A percentile compares a stretch with the other conserved stretches of the same genome.
These are phyloP conservation scores for Zalaria obscura DNA, from an alignment of 2,329 filamentous ascomycete genomes.

Conservation along the genomic window DNA sequence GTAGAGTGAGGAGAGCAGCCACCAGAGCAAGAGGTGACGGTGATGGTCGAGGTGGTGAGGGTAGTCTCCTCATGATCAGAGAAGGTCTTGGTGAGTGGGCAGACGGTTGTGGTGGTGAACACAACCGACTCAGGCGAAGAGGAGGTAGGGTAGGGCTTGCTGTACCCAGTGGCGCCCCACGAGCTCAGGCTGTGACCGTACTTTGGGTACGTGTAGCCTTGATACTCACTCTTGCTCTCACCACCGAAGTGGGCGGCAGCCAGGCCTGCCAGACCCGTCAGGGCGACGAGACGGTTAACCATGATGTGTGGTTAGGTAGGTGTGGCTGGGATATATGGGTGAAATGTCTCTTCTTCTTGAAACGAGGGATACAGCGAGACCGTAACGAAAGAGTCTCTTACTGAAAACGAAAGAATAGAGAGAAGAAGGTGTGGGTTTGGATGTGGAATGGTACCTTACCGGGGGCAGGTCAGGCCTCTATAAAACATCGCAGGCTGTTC, in stretches of 20 bases:
- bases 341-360: conserved; percentile 3
- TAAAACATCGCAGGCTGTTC: too few relatives aligned
- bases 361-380: conserved; percentile 22
- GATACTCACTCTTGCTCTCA: not conserved
- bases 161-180: not conserved
- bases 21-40: conserved; percentile 4
- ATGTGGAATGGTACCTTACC: not conserved
- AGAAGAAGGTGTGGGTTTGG: conserved; percentile 3
- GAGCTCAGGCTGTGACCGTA: not conserved
- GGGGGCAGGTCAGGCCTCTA: not conserved
- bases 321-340: not conserved
- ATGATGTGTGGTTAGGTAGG: conserved; percentile 1
- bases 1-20: conserved; percentile 1
- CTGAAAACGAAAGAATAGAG: conserved; percentile 8
- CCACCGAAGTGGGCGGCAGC: conserved; percentile 1
- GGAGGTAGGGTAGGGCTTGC: not conserved
- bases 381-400: conserved; percentile 33
- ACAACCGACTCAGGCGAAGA: not conserved
- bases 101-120: conserved; percentile 1
- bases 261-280: conserved; percentile 5
- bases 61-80: not conserved
- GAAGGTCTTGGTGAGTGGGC: not conserved
- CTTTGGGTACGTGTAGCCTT: not conserved
- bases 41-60: conserved; percentile 4
- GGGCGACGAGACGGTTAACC: conserved; percentile 3